phyloP scores from a whole-genome alignment of 208 protist species.

The Wallacemonas sp. region DNA sequence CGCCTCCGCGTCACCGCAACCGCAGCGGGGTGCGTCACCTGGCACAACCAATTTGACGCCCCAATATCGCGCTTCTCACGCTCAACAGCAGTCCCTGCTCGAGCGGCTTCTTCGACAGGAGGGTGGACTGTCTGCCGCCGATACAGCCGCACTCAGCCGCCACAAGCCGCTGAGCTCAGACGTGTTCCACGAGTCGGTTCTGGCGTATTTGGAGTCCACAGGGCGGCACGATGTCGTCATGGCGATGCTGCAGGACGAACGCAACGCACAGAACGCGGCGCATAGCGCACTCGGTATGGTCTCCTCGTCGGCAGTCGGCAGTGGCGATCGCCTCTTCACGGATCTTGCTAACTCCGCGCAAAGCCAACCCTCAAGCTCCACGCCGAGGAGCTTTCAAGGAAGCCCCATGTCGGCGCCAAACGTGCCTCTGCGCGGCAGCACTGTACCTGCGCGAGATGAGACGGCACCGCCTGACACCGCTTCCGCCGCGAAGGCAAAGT shows the following conservation, averaged over 20 bases:
- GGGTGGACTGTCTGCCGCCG: slow-evolving; percentile 1
- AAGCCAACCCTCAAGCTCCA: no score
- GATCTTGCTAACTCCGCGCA: no score
- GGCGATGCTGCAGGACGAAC: slow-evolving; percentile 44
- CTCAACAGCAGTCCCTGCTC: slow-evolving; percentile 9
- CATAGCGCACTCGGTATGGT: background rate
- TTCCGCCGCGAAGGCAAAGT: background rate
- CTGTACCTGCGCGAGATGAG: no score
- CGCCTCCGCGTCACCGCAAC: no score
- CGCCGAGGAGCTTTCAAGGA: no score
- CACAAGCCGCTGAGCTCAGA: slow-evolving; percentile 17
- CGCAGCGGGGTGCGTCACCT: no score
- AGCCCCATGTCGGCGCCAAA: no score
- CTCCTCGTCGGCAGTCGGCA: background rate
- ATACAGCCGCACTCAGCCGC: slow-evolving; percentile 4
- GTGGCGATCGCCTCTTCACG: background rate
- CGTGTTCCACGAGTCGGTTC: slow-evolving; percentile 33
- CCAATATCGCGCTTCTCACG: slow-evolving; percentile 7
- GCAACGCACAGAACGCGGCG: background rate
- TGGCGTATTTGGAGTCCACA: slow-evolving; percentile 46
- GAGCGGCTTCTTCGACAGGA: slow-evolving; percentile 9
- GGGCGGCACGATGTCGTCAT: slow-evolving; percentile 51
- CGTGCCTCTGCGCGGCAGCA: no score
- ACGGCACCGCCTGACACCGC: background rate
- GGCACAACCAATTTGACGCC: background rate